These are phyloP conservation scores for Calonectria ilicicola DNA, from an alignment of 2,329 filamentous ascomycete species.

Conservation along the genomic window DNA sequence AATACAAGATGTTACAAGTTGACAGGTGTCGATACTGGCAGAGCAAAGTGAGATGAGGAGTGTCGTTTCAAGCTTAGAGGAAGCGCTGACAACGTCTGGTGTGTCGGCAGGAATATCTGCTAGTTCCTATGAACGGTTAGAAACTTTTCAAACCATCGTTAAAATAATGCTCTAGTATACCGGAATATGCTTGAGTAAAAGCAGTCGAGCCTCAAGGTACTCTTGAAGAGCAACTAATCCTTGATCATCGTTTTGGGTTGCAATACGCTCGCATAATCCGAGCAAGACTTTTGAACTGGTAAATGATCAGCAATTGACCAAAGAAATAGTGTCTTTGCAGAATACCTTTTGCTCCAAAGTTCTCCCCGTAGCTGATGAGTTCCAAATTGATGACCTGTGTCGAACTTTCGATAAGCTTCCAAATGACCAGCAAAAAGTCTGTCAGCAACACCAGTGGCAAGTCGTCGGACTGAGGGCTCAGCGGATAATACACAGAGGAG, in stretches of 20 bases:
- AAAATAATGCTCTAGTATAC: conserved; percentile 48
- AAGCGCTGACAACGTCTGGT: conserved; percentile 64
- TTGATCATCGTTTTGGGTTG: conserved; percentile 55
- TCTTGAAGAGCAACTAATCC: conserved; percentile 62
- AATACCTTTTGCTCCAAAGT: conserved; percentile 67
- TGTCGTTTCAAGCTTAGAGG: conserved; percentile 70
- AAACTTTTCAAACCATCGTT: neutral
- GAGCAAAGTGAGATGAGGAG: conserved; percentile 75
- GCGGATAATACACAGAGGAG: conserved; percentile 66
- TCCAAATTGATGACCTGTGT: conserved; percentile 39
- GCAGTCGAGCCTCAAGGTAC: conserved; percentile 67
- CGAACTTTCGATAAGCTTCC: conserved; percentile 43
- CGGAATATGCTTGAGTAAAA: conserved; percentile 63
- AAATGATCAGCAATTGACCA: conserved; percentile 9
- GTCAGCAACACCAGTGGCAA: conserved; percentile 61
- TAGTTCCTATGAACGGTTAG: conserved; percentile 58
- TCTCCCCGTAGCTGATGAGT: conserved; percentile 48
- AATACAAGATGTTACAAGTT: conserved; percentile 72
- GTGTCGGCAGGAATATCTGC: conserved; percentile 66
- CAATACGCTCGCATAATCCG: conserved; percentile 62
- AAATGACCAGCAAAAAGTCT: conserved; percentile 56
- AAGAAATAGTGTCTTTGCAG: neutral
- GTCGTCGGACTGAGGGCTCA: conserved; percentile 60
- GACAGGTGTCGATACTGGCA: conserved; percentile 73
- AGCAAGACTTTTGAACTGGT: conserved; percentile 54